phyloP scores from a whole-genome alignment of 495 filamentous ascomycete genomes.

The Sporormia fimetaria region DNA sequence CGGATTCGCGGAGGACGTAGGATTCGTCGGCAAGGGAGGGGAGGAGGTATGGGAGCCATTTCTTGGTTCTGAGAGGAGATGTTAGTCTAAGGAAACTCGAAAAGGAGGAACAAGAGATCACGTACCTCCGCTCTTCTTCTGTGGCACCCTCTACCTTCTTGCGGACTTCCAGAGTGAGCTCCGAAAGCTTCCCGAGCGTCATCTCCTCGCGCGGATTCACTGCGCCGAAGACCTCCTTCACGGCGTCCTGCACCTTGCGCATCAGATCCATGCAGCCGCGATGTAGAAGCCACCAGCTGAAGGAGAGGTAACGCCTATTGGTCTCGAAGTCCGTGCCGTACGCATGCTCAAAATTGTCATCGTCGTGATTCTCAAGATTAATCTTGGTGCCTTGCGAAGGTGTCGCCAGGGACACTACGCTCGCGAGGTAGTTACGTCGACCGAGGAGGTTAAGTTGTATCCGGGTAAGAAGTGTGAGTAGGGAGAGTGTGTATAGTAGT shows the following conservation, averaged over 20 bases:
- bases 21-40: conserved; percentile 67
- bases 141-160: conserved; percentile 71
- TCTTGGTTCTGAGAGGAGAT: conserved; percentile 32
- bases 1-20: conserved; percentile 71
- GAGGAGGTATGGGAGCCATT: conserved; percentile 79
- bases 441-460: conserved; percentile 97
- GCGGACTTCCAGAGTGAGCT: conserved; percentile 66
- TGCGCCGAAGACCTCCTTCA: conserved; percentile 74
- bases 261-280: conserved; percentile 74
- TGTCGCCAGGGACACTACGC: conserved; percentile 75
- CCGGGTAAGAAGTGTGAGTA: conserved; percentile 83
- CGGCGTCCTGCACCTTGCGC: conserved; percentile 64
- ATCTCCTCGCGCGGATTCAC: conserved; percentile 83
- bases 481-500: conserved; percentile 77
- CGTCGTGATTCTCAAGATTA: conserved; percentile 78
- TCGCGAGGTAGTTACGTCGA: conserved; percentile 85
- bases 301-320: conserved; percentile 84
- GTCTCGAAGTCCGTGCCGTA: conserved; percentile 89
- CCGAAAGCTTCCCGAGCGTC: conserved; percentile 61
- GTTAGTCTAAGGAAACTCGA: conserved; percentile 13
- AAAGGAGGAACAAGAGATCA: conserved; percentile 10
- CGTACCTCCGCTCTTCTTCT: conserved; percentile 52
- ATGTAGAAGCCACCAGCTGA: conserved; percentile 97
- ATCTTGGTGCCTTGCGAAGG: conserved; percentile 52
- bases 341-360: conserved; percentile 63